Percentiles rank a stretch among this genome's conserved stretches.
These are phyloP conservation scores for Fistulina hepatica DNA, from an alignment of 1,284 basidiomycete species.

Conservation along the genomic window DNA sequence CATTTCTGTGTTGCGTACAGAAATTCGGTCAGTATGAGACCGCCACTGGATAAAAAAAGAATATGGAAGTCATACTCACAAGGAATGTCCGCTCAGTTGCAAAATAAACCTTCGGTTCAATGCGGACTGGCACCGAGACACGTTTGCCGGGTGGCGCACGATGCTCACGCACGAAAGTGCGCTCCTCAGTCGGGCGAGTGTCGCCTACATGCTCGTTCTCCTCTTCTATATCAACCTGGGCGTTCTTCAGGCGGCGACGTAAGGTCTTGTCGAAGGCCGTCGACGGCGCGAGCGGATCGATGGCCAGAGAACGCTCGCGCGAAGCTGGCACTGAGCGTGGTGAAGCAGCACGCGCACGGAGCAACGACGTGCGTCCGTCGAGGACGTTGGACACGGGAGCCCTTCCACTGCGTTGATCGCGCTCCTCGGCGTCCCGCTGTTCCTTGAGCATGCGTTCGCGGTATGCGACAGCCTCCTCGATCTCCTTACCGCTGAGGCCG, in stretches of 20 bases:
- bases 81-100: slow-evolving; percentile 91
- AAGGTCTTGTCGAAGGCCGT: slow-evolving; percentile 74
- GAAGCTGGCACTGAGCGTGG: not conserved
- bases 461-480: slow-evolving; percentile 72
- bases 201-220: slow-evolving; percentile 34
- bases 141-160: slow-evolving; percentile 79
- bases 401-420: slow-evolving; percentile 2
- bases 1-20: slow-evolving; percentile 55
- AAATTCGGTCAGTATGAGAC: slow-evolving; percentile 10
- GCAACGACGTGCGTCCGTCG: slow-evolving; percentile 35
- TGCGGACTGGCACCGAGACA: slow-evolving; percentile 85
- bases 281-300: slow-evolving; percentile 78
- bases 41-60: too few species aligned
- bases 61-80: slow-evolving; percentile 33
- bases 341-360: slow-evolving; percentile 12
- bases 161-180: slow-evolving; percentile 65
- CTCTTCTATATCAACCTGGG: slow-evolving; percentile 22
- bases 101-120: slow-evolving; percentile 98
- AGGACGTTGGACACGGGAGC: slow-evolving; percentile 22
- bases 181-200: slow-evolving; percentile 30
- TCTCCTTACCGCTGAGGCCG: slow-evolving; percentile 59
- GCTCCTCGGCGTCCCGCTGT: slow-evolving; percentile 22
- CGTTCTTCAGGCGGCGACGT: slow-evolving; percentile 41
- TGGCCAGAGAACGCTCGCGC: slow-evolving; percentile 41
- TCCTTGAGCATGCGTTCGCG: slow-evolving; percentile 70